Conservation (phyloP, 2,329 filamentous ascomycete species). For the Gyromitra esculenta region DNA sequence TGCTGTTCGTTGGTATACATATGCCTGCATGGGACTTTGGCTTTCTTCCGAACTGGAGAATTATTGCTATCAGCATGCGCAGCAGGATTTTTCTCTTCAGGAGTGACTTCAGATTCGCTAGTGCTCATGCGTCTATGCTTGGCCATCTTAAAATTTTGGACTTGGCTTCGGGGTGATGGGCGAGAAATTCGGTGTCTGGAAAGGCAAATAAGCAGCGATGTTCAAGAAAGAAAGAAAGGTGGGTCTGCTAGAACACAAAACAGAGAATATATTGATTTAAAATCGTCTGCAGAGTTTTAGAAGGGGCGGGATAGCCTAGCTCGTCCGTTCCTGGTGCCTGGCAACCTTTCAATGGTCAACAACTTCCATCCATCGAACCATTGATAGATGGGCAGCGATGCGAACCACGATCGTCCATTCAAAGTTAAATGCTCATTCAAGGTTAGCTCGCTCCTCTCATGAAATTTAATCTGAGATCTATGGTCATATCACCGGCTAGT, state of each 20-base stretch:
- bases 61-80: neutral
- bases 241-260: neutral
- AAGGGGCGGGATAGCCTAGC: neutral
- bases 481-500: no score
- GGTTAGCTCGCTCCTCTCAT: no score
- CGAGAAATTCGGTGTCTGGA: no score
- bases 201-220: neutral
- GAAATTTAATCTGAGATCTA: no score
- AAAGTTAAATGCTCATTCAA: neutral
- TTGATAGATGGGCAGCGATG: neutral
- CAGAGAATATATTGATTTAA: neutral
- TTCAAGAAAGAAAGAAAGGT: neutral
- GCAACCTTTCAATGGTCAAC: neutral
- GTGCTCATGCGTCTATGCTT: neutral
- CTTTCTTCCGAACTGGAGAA: neutral
- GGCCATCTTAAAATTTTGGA: neutral
- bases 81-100: neutral
- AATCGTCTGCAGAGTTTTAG: neutral
- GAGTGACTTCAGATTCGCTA: neutral
- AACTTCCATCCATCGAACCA: neutral
- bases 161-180: neutral
- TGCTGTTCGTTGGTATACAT: conserved; percentile 42
- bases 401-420: neutral
- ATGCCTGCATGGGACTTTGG: conserved; percentile 14
- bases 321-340: neutral